Conservation (phyloP, 371 early-diverging fungal species). For the Mucor circinelloides region DNA sequence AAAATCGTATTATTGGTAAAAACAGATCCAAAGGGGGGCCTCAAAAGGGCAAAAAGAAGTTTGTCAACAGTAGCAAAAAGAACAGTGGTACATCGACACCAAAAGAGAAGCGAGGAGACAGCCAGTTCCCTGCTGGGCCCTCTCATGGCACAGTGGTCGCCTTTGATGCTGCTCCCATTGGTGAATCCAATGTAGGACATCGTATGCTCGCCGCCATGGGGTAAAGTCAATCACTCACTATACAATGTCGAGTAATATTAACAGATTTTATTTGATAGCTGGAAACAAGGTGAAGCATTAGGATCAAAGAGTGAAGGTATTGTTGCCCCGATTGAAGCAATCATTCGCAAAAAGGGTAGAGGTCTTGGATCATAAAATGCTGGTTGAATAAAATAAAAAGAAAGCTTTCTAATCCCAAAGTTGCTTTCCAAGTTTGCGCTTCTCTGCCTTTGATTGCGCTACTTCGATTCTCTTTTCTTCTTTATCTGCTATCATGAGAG, state of each 20-base stretch:
- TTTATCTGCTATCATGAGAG: constrained; percentile 28
- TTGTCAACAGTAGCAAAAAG: neutral
- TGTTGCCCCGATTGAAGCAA: constrained; percentile 82
- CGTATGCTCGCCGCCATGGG: constrained; percentile 85
- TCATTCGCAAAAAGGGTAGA: constrained; percentile 71
- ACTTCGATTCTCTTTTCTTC: constrained; percentile 23
- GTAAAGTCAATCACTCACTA: constrained; percentile 32
- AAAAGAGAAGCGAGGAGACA: constrained; percentile 9
- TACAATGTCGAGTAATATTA: neutral
- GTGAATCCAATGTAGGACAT: constrained; percentile 74
- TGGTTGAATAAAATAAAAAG: constrained; percentile 3
- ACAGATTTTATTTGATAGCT: constrained; percentile 39
- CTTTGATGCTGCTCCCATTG: constrained; percentile 63
- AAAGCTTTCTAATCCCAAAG: constrained; percentile 21
- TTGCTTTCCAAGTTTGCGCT: constrained; percentile 26
- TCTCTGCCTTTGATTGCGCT: constrained; percentile 20
- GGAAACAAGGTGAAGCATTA: constrained; percentile 81
- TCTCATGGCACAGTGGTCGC: constrained; percentile 73
- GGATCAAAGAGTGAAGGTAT: constrained; percentile 83
- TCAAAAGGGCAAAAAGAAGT: constrained; percentile 10
- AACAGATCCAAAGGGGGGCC: constrained; percentile 4
- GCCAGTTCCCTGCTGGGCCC: constrained; percentile 11
- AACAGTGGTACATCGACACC: constrained; percentile 2
- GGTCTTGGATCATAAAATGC: constrained; percentile 74
- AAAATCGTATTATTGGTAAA: constrained; percentile 15